Conservation (phyloP, 2,329 filamentous ascomycete genomes). For the Aureobasidium leucospermi region DNA sequence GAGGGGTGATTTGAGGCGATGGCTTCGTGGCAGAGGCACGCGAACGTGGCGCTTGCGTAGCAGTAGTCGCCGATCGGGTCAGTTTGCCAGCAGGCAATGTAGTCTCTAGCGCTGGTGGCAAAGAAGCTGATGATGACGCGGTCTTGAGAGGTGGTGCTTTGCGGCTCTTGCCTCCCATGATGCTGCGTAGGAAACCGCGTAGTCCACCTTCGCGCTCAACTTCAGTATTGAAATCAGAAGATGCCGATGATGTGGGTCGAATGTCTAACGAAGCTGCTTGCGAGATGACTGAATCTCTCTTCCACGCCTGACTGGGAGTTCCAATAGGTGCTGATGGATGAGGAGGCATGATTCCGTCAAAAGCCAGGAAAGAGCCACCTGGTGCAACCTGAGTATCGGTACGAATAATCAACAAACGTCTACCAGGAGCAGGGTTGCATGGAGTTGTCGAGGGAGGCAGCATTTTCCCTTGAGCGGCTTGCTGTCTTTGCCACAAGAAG, state of each 20-base stretch:
- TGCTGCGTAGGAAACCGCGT: conserved; percentile 28
- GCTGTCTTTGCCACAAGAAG: conserved; percentile 66
- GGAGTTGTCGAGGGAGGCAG: conserved; percentile 66
- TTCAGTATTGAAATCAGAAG: conserved; percentile 22
- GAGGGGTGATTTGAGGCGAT: conserved; percentile 5
- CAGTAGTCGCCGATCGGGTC: conserved; percentile 16
- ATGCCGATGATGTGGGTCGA: conserved; percentile 22
- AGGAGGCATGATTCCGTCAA: conserved; percentile 51
- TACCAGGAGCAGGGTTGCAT: conserved; percentile 77
- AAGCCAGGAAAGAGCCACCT: conserved; percentile 52
- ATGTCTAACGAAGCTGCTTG: conserved; percentile 23
- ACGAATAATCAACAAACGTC: conserved; percentile 80
- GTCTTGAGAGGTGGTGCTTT: conserved; percentile 17
- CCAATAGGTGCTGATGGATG: conserved; percentile 25
- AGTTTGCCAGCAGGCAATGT: background rate
- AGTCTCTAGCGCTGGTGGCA: background rate
- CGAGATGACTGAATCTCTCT: conserved; percentile 28
- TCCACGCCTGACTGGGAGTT: conserved; percentile 22
- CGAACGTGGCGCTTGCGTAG: conserved; percentile 5
- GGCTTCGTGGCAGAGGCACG: conserved; percentile 5
- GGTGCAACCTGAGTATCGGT: conserved; percentile 59
- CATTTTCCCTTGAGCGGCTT: conserved; percentile 49
- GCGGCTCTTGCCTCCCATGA: conserved; percentile 25
- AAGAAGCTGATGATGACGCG: background rate
- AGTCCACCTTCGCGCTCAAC: conserved; percentile 23